Evolutionary conservation across 2,329 filamentous ascomycete species (phyloP).

Genomic region (Didymella glomerata): DNA sequence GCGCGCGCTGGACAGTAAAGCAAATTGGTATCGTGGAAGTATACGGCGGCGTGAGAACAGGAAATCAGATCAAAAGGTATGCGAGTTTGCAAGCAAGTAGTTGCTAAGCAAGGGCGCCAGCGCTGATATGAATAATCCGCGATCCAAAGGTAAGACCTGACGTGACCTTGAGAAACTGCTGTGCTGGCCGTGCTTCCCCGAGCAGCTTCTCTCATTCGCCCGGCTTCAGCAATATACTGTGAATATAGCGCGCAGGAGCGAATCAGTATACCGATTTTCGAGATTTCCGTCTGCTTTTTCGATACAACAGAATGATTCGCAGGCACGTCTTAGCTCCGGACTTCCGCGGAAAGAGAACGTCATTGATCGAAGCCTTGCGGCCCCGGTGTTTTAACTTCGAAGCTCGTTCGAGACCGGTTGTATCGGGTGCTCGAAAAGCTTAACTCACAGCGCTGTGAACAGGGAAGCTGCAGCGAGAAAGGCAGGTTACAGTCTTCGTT

Average conservation of each 20-base stretch:
- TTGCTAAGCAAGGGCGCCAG: conserved; percentile 18
- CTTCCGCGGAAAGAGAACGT: conserved; percentile 13
- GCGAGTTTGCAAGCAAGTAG: not conserved
- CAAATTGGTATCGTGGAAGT: conserved; percentile 5
- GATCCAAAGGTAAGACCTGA: conserved; percentile 19
- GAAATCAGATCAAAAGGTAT: not conserved
- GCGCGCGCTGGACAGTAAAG: conserved; percentile 9
- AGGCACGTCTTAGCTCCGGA: conserved; percentile 14
- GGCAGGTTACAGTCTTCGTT: not conserved
- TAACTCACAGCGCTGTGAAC: not conserved
- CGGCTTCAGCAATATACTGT: not conserved
- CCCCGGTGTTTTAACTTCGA: conserved; percentile 10
- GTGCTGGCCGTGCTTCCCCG: conserved; percentile 19
- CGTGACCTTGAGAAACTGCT: conserved; percentile 13
- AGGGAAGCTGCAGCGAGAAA: conserved; percentile 10
- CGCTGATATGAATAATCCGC: conserved; percentile 12
- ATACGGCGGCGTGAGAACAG: not conserved
- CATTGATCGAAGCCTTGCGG: conserved; percentile 6
- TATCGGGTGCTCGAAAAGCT: conserved; percentile 2
- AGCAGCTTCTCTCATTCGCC: not conserved
- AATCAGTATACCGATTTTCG: conserved; percentile 1
- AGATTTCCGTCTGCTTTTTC: not conserved
- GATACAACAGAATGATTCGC: not conserved
- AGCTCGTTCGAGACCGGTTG: conserved; percentile 13
- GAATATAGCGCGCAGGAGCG: not conserved